Conservation (phyloP, 2,329 filamentous ascomycete species). For the Epichloe bromicola region DNA sequence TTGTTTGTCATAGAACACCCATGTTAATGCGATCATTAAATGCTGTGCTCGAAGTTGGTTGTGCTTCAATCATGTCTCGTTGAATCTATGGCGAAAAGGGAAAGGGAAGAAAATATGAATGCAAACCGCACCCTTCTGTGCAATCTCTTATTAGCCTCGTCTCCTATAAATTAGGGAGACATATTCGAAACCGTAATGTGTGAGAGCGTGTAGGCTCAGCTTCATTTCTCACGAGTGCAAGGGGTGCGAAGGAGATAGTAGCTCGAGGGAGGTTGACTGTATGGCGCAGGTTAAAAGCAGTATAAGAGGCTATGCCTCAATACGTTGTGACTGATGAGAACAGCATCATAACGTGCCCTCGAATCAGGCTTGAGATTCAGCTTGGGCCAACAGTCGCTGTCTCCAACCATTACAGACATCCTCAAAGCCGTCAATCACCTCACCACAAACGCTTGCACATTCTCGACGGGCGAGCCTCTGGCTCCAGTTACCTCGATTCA, state of each 20-base stretch:
- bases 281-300: not conserved
- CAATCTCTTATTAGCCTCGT: not conserved
- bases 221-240: not conserved
- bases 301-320: not conserved
- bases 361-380: constrained; percentile 32
- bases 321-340: not conserved
- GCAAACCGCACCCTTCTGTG: not conserved
- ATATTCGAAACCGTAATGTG: not conserved
- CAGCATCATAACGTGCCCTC: not conserved
- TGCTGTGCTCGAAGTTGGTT: not conserved
- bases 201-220: not conserved
- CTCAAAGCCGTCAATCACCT: constrained; percentile 87
- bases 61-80: not conserved
- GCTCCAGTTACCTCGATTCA: constrained; percentile 74
- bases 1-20: not conserved
- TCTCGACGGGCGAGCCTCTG: constrained; percentile 62
- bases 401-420: constrained; percentile 79
- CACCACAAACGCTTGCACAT: constrained; percentile 70
- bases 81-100: not conserved
- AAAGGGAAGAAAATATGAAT: not conserved
- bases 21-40: too few species aligned
- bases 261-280: not conserved
- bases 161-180: not conserved
- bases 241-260: not conserved
- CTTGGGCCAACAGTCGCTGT: constrained; percentile 55